Percentiles rank a stretch among this genome's conserved stretches.
These are phyloP conservation scores for Bocquillonia castaneifolia DNA, from an alignment of 441 rosid species.

Conservation along the genomic window DNA sequence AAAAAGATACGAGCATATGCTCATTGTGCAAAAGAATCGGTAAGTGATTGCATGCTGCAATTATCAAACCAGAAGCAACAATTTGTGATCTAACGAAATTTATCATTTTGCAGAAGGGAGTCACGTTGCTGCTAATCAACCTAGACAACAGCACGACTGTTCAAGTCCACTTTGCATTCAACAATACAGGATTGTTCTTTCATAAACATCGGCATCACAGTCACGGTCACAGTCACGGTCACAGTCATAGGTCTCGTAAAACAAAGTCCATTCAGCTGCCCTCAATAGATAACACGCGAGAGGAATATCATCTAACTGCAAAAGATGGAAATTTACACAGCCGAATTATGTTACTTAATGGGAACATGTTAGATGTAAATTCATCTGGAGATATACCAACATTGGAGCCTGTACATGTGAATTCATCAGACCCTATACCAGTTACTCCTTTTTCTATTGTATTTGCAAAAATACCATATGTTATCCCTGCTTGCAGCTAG, in stretches of 20 bases:
- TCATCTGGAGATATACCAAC: conserved; percentile 65
- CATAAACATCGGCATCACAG: conserved; percentile 24
- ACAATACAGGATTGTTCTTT: conserved; percentile 29
- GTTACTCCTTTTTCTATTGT: conserved; percentile 73
- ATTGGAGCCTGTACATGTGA: conserved; percentile 45
- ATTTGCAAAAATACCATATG: conserved; percentile 56
- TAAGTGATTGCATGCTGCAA: conserved; percentile 26
- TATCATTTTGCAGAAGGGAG: conserved; percentile 57
- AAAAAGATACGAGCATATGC: conserved; percentile 65
- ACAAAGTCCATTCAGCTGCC: conserved; percentile 20
- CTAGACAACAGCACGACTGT: conserved; percentile 56
- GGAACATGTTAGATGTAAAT: conserved; percentile 50
- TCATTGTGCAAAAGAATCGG: conserved; percentile 77
- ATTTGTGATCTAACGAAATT: conserved; percentile 17
- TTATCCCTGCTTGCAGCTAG: conserved; percentile 59
- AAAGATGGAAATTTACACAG: conserved; percentile 76
- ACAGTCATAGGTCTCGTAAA: conserved; percentile 25
- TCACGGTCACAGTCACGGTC: conserved; percentile 3
- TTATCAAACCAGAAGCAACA: background rate
- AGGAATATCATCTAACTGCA: conserved; percentile 80
- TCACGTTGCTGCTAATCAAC: conserved; percentile 66
- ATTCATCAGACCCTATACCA: conserved; percentile 43
- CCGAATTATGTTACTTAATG: conserved; percentile 75
- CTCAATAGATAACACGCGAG: conserved; percentile 38
- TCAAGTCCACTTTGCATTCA: conserved; percentile 38